phyloP scores from a whole-genome alignment of 1,139 yeast species.

The Saccharomyces pastorianus region DNA sequence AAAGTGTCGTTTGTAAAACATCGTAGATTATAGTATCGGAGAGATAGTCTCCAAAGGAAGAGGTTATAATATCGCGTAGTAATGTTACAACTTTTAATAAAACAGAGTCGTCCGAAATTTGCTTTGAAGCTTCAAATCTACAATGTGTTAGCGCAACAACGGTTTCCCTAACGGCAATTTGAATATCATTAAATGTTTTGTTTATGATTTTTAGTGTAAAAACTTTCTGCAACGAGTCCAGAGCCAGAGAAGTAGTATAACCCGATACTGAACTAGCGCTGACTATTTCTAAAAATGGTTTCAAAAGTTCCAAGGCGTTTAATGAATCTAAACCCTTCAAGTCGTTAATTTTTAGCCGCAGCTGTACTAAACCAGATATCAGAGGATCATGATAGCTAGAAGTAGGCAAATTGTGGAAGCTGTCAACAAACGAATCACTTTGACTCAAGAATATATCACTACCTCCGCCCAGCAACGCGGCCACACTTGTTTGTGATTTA shows the following conservation, averaged over 20 bases:
- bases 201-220: constrained; percentile 52
- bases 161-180: constrained; percentile 36
- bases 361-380: constrained; percentile 68
- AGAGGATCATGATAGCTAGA: constrained; percentile 46
- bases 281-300: constrained; percentile 80
- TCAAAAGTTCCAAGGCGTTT: constrained; percentile 64
- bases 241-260: constrained; percentile 68
- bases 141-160: constrained; percentile 81
- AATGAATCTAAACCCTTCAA: constrained; percentile 45
- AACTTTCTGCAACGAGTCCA: constrained; percentile 60
- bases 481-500: constrained; percentile 61
- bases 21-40: constrained; percentile 80
- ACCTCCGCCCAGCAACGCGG: constrained; percentile 63
- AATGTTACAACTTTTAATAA: constrained; percentile 70
- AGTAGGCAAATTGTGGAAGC: constrained; percentile 15
- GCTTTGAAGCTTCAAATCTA: constrained; percentile 91
- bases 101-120: constrained; percentile 83
- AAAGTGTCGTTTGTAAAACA: constrained; percentile 80
- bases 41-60: constrained; percentile 52
- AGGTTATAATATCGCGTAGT: constrained; percentile 56
- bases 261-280: constrained; percentile 82
- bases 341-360: constrained; percentile 59
- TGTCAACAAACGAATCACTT: constrained; percentile 24
- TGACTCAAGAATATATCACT: constrained; percentile 39
- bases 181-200: constrained; percentile 41